Percentiles rank a stretch among this genome's conserved stretches.
Conservation (phyloP, 768 basidiomycete species). For the Rubroboletus pulcherrimus region DNA sequence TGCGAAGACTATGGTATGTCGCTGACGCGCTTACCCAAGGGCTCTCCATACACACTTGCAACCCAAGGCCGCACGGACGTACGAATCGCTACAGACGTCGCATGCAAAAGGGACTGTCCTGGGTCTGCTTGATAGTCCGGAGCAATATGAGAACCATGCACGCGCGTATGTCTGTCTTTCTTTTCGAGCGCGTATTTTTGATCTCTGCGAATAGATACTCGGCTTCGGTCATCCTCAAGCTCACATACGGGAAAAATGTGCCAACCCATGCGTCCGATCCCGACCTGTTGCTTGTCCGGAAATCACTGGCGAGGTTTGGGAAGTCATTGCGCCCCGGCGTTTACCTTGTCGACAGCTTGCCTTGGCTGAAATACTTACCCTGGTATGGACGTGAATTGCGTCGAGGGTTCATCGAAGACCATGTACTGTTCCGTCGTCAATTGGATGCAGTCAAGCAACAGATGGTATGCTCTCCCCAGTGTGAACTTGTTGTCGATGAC, state of each 20-base stretch:
- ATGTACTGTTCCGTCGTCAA: conserved; percentile 43
- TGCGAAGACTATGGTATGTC: not conserved
- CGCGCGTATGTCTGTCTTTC: conserved; percentile 37
- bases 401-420: conserved; percentile 48
- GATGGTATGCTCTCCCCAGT: conserved; percentile 29
- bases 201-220: conserved; percentile 12
- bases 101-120: conserved; percentile 20
- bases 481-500: not conserved
- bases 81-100: conserved; percentile 41
- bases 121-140: conserved; percentile 9
- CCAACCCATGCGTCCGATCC: conserved; percentile 14
- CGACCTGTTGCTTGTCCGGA: conserved; percentile 18
- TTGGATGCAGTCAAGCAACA: conserved; percentile 40
- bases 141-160: conserved; percentile 7
- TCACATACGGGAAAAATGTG: conserved; percentile 21
- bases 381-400: conserved; percentile 55
- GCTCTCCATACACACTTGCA: conserved; percentile 54
- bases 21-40: conserved; percentile 21
- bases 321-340: conserved; percentile 26
- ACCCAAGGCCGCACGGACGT: conserved; percentile 41
- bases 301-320: conserved; percentile 18
- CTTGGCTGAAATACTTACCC: conserved; percentile 44
- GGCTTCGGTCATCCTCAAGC: conserved; percentile 12
- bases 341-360: conserved; percentile 33
- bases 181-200: conserved; percentile 16